Conservation (phyloP, 2,329 filamentous ascomycete species). For the Monosporascus sp. region DNA sequence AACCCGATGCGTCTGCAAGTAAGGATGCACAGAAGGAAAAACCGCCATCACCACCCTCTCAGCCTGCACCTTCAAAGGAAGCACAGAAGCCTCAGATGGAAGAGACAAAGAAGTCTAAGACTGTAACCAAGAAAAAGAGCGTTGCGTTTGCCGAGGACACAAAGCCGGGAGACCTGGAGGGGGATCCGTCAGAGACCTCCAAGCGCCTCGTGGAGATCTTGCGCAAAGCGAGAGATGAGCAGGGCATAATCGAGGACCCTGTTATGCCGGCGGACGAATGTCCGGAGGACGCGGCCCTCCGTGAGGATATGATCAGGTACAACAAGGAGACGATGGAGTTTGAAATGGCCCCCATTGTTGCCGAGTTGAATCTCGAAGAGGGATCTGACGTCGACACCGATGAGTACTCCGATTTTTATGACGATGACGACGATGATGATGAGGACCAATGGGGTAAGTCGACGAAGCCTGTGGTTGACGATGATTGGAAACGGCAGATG, state of each 20-base stretch:
- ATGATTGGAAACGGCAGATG: constrained; percentile 79
- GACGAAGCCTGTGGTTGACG: constrained; percentile 60
- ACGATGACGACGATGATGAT: constrained; percentile 46
- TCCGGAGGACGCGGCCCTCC: constrained; percentile 71
- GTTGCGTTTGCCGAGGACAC: constrained; percentile 61
- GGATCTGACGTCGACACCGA: constrained; percentile 47
- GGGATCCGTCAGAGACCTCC: constrained; percentile 34
- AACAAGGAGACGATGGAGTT: constrained; percentile 54
- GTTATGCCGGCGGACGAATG: constrained; percentile 71
- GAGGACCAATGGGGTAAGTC: constrained; percentile 73
- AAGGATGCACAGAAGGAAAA: constrained; percentile 1
- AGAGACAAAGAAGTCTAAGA: constrained; percentile 4
- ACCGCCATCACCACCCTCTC: background rate
- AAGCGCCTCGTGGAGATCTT: constrained; percentile 52
- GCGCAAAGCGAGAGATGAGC: constrained; percentile 49
- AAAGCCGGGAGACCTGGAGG: constrained; percentile 35
- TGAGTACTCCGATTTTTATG: constrained; percentile 47
- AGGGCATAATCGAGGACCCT: constrained; percentile 42
- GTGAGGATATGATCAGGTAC: constrained; percentile 87
- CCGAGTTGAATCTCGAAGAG: constrained; percentile 81
- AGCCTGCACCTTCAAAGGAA: background rate
- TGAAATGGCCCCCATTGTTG: constrained; percentile 87
- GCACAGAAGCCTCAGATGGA: background rate
- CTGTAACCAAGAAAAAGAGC: constrained; percentile 41
- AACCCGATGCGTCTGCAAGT: constrained; percentile 5